Conservation (phyloP, 257 asterid genomes). For the Plectranthus barbatus region DNA sequence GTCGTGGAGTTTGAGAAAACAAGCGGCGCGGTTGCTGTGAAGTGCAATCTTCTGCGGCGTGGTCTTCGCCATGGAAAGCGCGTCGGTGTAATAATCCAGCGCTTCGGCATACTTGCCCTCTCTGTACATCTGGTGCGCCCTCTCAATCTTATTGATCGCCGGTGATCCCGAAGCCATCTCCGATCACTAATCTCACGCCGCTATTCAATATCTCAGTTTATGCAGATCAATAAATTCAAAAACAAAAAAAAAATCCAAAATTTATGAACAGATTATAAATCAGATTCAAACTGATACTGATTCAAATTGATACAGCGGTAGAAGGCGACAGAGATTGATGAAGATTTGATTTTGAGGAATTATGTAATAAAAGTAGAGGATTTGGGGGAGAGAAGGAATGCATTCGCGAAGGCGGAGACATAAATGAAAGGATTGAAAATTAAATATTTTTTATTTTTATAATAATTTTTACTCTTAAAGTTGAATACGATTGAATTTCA, state of each 20-base stretch:
- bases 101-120: slow-evolving; percentile 77
- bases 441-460: too few relatives aligned
- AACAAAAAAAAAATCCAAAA: too few relatives aligned
- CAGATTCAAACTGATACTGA: too few relatives aligned
- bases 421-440: too few relatives aligned
- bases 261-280: too few relatives aligned
- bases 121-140: slow-evolving; percentile 92
- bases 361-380: background rate
- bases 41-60: slow-evolving; percentile 87
- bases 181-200: slow-evolving; percentile 12
- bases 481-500: too few relatives aligned
- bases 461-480: too few relatives aligned
- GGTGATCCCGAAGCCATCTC: slow-evolving; percentile 56
- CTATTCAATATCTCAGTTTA: background rate
- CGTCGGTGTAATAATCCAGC: slow-evolving; percentile 71
- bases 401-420: background rate
- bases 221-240: too few relatives aligned
- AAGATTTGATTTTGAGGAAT: background rate
- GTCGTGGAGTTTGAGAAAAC: slow-evolving; percentile 76
- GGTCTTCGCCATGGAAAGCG: slow-evolving; percentile 79
- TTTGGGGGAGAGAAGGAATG: background rate
- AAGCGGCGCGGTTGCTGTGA: slow-evolving; percentile 98
- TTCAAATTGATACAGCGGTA: too few relatives aligned
- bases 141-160: slow-evolving; percentile 67
- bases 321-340: background rate